Conservation (phyloP, 805 yeast genomes). For the Saturnispora halmiae region DNA sequence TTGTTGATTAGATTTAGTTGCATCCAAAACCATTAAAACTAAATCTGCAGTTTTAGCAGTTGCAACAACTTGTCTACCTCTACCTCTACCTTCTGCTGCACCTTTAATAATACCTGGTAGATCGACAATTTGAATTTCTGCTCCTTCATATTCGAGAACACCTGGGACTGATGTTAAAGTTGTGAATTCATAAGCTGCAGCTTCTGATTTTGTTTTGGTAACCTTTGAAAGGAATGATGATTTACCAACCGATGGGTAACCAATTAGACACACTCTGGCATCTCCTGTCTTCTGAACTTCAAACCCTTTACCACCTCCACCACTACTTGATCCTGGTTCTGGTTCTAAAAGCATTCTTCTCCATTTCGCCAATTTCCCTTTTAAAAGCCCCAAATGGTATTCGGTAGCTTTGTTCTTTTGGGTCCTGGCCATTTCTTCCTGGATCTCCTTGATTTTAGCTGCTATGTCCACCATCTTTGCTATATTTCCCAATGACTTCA, state of each 20-base stretch:
- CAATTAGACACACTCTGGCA: constrained; percentile 90
- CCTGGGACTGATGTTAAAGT: constrained; percentile 96
- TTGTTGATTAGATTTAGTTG: constrained; percentile 89
- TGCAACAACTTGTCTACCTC: constrained; percentile 94
- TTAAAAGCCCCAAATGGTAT: constrained; percentile 87
- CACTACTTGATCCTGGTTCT: constrained; percentile 54
- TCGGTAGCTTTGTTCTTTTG: constrained; percentile 98
- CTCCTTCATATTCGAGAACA: constrained; percentile 88
- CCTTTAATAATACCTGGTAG: constrained; percentile 96
- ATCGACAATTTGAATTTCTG: constrained; percentile 95
- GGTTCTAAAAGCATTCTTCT: constrained; percentile 90
- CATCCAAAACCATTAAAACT: constrained; percentile 88
- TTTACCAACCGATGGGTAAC: constrained; percentile 97
- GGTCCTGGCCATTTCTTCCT: constrained; percentile 87
- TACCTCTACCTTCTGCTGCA: constrained; percentile 93
- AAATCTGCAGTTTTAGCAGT: constrained; percentile 93
- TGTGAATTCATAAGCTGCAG: constrained; percentile 92
- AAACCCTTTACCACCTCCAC: constrained; percentile 70
- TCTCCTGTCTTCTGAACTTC: constrained; percentile 95
- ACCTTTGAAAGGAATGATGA: constrained; percentile 83
- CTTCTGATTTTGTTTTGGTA: constrained; percentile 88
- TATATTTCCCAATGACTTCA: too few species aligned
- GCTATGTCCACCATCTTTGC: constrained; percentile 28
- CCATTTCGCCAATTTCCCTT: constrained; percentile 89
- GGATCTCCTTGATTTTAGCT: constrained; percentile 82